phyloP scores from a whole-genome alignment of 192 early-diverging fungal species.

The Gigaspora rosea region DNA sequence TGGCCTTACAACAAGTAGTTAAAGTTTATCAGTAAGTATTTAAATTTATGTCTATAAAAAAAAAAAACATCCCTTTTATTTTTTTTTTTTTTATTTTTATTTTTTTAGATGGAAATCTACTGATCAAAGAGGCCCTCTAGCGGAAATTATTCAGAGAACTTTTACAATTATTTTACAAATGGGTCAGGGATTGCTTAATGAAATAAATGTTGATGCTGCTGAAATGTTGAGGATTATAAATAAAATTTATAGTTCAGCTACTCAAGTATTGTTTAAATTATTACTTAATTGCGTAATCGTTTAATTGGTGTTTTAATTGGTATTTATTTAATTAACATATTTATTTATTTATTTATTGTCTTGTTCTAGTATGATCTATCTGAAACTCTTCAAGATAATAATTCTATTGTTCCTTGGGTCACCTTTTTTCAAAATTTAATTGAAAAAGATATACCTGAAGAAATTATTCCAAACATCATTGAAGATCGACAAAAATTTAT shows the following conservation, averaged over 20 bases:
- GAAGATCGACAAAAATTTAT: conserved; percentile 81
- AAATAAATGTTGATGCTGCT: conserved; percentile 72
- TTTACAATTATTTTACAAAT: conserved; percentile 82
- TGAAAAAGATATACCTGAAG: conserved; percentile 59
- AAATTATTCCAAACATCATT: conserved; percentile 56
- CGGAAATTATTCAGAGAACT: conserved; percentile 70
- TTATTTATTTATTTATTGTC: background rate
- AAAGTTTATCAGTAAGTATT: conserved; percentile 71
- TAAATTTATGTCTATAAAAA: background rate
- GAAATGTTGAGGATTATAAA: conserved; percentile 83
- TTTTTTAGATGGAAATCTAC: conserved; percentile 61
- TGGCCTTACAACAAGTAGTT: conserved; percentile 78
- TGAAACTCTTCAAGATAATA: conserved; percentile 61
- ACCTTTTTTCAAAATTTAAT: conserved; percentile 82
- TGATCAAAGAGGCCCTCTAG: conserved; percentile 66
- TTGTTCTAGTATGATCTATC: conserved; percentile 52
- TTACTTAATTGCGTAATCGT: background rate
- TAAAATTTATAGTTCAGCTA: conserved; percentile 78
- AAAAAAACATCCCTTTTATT: background rate
- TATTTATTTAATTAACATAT: background rate
- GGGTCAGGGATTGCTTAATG: conserved; percentile 60
- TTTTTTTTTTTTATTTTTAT: background rate
- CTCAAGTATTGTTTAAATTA: conserved; percentile 49
- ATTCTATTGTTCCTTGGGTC: conserved; percentile 84
- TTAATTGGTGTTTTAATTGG: background rate